A percentile compares a stretch with the other conserved stretches of the same genome.
Conservation (phyloP, 2,329 filamentous ascomycete genomes). For the Pseudopithomyces maydicus region DNA sequence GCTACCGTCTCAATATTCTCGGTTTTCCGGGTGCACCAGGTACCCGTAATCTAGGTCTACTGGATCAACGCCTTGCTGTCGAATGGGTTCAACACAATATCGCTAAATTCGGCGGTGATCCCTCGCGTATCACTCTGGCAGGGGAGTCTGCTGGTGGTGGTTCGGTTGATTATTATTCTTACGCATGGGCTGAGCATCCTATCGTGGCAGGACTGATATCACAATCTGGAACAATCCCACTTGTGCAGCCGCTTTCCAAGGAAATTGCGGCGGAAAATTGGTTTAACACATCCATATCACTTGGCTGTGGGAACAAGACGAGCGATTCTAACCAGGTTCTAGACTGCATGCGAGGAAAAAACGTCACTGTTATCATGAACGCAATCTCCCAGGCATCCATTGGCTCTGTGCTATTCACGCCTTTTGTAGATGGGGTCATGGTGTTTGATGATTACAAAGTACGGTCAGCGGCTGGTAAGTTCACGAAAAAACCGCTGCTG, state of each 20-base stretch:
- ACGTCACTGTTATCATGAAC: constrained; percentile 21
- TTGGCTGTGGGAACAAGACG: constrained; percentile 40
- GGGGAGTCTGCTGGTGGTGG: constrained; percentile 48
- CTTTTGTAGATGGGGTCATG: constrained; percentile 35
- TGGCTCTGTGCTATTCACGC: constrained; percentile 25
- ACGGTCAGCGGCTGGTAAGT: constrained; percentile 24
- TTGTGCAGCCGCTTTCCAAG: constrained; percentile 33
- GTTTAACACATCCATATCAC: constrained; percentile 44
- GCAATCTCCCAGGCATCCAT: constrained; percentile 4
- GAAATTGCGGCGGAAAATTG: constrained; percentile 28
- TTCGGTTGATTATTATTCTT: constrained; percentile 55
- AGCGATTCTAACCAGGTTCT: constrained; percentile 34
- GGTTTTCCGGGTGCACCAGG: constrained; percentile 46
- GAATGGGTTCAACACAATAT: constrained; percentile 51
- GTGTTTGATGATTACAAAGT: constrained; percentile 36
- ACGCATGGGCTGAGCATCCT: constrained; percentile 54
- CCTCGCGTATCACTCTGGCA: constrained; percentile 45
- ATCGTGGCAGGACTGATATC: constrained; percentile 56
- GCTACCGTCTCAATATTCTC: constrained; percentile 47
- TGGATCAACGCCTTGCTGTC: constrained; percentile 31
- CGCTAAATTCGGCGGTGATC: constrained; percentile 47
- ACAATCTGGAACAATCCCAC: constrained; percentile 52
- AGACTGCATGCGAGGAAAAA: constrained; percentile 42
- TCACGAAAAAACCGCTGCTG: constrained; percentile 30
- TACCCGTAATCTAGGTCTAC: constrained; percentile 43